Base-by-base conservation (phyloP, 169 alveolate genomes). In the Plasmodium cynomolgi region DNA sequence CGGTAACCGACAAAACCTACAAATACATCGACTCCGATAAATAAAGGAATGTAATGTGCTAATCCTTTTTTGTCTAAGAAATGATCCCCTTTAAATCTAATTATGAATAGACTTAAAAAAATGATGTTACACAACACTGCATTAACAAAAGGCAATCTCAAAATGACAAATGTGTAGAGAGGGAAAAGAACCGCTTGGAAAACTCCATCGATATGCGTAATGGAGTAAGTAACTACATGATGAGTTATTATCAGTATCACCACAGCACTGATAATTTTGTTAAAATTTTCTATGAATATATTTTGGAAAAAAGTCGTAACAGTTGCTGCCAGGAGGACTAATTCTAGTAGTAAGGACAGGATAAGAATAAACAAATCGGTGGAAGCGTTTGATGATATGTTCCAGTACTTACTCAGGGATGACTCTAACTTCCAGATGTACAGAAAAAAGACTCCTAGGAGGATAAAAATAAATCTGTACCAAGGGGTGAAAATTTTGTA, bases 1-100 rank as follows among this genome's bases (percentile, higher is more conserved):
- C 98, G 97, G 84, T 97, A 97, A 1, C 99, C 99, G 20, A 98
- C 97, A 81, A 96, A 95, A 15, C 97, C 98, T 26, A 96, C 97
- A 80, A 97, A 95, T 33, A 95, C 93, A 79, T 96, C 97, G 8
- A 96, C 96, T 13, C 98, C 98, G 33, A 96, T 56, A 75, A 96
- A 93, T 75, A 97, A 81, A 37, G 98, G 98, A 29, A 97, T 81
- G 73, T 84, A 92, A 72, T 96, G 97, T 58, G 94, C 94, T 72
- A 94, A 84, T 7, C 92, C 92, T 33, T 83, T 84, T 86, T 85
- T 80, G 82, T 83, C 94, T 77, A 83, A 68, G 54, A 84, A 92
- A 37, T 50, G 75, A 71, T 85, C 91, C 54, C 93, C 93, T 34
- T 80, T 54, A 84, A 83, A 83, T 75, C 94, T 71, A 17, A 86